These are phyloP conservation scores for Trichoderma oligosporum DNA, from an alignment of 2,329 filamentous ascomycete genomes.

Conservation along the genomic window DNA sequence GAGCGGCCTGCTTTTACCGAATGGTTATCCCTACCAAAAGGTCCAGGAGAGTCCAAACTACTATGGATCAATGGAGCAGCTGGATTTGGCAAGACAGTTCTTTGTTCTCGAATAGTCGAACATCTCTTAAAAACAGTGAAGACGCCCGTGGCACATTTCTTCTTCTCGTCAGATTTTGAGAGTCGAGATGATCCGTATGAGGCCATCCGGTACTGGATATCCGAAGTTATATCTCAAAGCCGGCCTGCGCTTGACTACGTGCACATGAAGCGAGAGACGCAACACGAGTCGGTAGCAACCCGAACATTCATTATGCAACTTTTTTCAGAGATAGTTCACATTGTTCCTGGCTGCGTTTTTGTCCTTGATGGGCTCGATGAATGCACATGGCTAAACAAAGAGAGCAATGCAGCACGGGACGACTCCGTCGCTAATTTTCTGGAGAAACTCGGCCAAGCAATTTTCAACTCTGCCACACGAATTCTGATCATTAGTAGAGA, in stretches of 20 bases:
- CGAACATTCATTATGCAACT: constrained; percentile 21
- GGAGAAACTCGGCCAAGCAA: constrained; percentile 15
- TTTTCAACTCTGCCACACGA: constrained; percentile 21
- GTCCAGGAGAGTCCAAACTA: constrained; percentile 14
- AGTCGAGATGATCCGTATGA: constrained; percentile 27
- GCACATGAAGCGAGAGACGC: neutral
- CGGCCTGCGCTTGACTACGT: constrained; percentile 21
- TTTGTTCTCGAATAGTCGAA: constrained; percentile 31
- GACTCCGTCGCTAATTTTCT: constrained; percentile 24
- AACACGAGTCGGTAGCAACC: constrained; percentile 20
- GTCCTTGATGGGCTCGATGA: constrained; percentile 37
- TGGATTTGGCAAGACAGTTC: constrained; percentile 35
- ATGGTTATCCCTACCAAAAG: constrained; percentile 23
- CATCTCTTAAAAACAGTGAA: constrained; percentile 14
- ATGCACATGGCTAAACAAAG: constrained; percentile 22
- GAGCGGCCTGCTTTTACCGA: constrained; percentile 15
- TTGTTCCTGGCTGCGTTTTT: constrained; percentile 24
- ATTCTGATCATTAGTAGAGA: constrained; percentile 29
- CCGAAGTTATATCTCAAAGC: constrained; percentile 22
- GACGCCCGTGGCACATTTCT: constrained; percentile 28
- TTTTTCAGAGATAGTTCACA: constrained; percentile 20
- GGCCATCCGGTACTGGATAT: constrained; percentile 32
- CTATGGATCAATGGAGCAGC: constrained; percentile 33
- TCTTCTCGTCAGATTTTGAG: constrained; percentile 31
- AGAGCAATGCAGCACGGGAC: neutral